Evolutionary conservation across 2,329 filamentous ascomycete species (phyloP).

Genomic region (Emmonsiellopsis sp.): DNA sequence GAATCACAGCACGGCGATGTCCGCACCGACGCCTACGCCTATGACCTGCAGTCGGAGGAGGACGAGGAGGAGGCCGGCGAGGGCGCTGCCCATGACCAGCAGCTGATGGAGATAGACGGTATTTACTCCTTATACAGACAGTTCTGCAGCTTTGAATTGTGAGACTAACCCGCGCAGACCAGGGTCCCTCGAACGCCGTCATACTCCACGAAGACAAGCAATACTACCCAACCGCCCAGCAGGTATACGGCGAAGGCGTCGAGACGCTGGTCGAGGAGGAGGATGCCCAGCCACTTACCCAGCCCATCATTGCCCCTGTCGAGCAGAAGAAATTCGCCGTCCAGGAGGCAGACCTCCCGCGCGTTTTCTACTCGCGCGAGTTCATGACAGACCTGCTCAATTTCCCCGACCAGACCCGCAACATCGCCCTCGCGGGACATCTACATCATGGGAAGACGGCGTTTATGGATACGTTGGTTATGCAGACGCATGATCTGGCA

Average conservation of each 20-base stretch:
- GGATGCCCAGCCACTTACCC: slow-evolving; percentile 82
- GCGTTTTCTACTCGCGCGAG: slow-evolving; percentile 74
- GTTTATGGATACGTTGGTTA: slow-evolving; percentile 95
- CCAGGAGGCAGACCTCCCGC: slow-evolving; percentile 82
- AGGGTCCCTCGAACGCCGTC: slow-evolving; percentile 91
- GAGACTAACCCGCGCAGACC: slow-evolving; percentile 43
- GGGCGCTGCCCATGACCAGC: slow-evolving; percentile 58
- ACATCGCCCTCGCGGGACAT: slow-evolving; percentile 85
- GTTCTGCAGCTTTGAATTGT: neutral
- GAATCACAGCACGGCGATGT: slow-evolving; percentile 67
- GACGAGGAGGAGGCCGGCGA: slow-evolving; percentile 53
- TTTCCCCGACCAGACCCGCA: slow-evolving; percentile 88
- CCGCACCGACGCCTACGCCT: slow-evolving; percentile 70
- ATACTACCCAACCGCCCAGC: slow-evolving; percentile 96
- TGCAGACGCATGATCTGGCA: slow-evolving; percentile 84
- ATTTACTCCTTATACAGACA: slow-evolving; percentile 6
- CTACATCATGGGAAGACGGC: slow-evolving; percentile 97
- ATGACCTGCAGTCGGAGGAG: slow-evolving; percentile 60
- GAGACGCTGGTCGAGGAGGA: slow-evolving; percentile 96
- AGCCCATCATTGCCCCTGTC: slow-evolving; percentile 89
- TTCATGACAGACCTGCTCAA: slow-evolving; percentile 97
- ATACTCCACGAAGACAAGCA: slow-evolving; percentile 98
- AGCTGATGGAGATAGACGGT: slow-evolving; percentile 92
- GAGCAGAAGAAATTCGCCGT: slow-evolving; percentile 94
- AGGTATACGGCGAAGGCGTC: slow-evolving; percentile 89